phyloP scores from a whole-genome alignment of 73 alveolate species.

The Symbiodinium natans region DNA sequence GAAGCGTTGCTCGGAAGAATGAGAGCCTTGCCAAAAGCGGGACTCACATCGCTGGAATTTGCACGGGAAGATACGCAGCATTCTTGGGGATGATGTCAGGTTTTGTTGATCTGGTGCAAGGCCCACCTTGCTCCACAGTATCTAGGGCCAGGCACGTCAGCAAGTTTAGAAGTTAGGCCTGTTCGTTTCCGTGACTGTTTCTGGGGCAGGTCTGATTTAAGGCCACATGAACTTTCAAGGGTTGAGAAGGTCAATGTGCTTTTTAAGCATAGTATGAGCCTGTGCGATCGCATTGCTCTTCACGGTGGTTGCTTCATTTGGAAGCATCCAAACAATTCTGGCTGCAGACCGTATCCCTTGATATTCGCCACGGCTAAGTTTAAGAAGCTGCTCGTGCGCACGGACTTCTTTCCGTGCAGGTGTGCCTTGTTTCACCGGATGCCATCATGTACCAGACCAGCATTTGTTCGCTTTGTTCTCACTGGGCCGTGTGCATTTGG shows the following conservation, averaged over 20 bases:
- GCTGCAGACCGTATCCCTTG: not conserved
- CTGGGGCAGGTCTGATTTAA: slow-evolving; percentile 1
- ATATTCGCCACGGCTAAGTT: not conserved
- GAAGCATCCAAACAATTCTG: slow-evolving; percentile 12
- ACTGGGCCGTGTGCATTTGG: no score
- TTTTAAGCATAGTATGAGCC: not conserved
- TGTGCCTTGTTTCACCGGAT: no score
- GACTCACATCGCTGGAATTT: not conserved
- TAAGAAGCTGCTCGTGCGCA: not conserved
- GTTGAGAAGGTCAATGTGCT: not conserved
- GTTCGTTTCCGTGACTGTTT: not conserved
- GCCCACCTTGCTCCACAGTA: slow-evolving; percentile 12
- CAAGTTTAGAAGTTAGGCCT: not conserved
- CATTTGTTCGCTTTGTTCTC: no score
- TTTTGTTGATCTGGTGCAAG: not conserved
- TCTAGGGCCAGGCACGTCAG: not conserved
- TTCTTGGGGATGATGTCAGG: not conserved
- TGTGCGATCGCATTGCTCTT: not conserved
- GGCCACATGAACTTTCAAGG: not conserved
- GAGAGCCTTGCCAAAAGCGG: not conserved
- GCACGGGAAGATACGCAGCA: not conserved
- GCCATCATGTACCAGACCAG: no score
- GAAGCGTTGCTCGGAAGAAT: not conserved
- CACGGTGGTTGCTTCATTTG: not conserved
- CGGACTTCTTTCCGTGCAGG: no score